phyloP scores from a whole-genome alignment of 257 asterid species.

The Lantana camara region DNA sequence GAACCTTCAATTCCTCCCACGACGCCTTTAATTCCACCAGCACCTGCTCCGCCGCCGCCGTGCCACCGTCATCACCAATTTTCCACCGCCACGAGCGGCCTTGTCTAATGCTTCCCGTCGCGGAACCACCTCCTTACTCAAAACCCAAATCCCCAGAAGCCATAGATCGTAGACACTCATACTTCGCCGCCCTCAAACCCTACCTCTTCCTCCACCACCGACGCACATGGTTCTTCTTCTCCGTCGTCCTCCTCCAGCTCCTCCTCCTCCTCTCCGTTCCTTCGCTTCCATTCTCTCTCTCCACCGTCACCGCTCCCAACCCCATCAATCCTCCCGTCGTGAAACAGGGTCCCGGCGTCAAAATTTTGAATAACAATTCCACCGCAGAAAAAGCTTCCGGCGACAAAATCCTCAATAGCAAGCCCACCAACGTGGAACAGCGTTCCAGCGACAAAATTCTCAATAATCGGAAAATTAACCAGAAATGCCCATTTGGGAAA shows the following conservation, averaged over 20 bases:
- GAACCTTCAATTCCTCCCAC: conserved; percentile 7
- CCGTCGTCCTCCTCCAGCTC: conserved; percentile 57
- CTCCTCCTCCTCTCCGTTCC: conserved; percentile 50
- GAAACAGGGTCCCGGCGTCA: background rate
- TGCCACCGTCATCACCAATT: background rate
- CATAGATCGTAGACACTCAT: conserved; percentile 34
- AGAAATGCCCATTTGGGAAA: conserved; percentile 48
- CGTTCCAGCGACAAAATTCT: background rate
- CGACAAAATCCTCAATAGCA: background rate
- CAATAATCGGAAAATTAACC: background rate
- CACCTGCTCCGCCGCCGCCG: background rate
- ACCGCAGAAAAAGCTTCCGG: background rate
- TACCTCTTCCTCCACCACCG: conserved; percentile 54
- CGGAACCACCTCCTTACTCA: conserved; percentile 36
- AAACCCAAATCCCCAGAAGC: conserved; percentile 38
- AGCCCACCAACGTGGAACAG: background rate
- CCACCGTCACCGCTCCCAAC: conserved; percentile 18
- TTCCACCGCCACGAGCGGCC: conserved; percentile 5
- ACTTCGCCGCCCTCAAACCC: conserved; percentile 42
- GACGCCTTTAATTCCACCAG: background rate
- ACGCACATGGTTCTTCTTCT: conserved; percentile 54
- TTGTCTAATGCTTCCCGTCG: conserved; percentile 41
- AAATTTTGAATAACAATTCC: background rate
- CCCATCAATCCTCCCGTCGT: background rate
- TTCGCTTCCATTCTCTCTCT: conserved; percentile 36